Percentiles rank a stretch among this genome's conserved stretches.
These are phyloP conservation scores for Diplodia sapinea DNA, from an alignment of 2,329 filamentous ascomycete genomes.

Conservation along the genomic window DNA sequence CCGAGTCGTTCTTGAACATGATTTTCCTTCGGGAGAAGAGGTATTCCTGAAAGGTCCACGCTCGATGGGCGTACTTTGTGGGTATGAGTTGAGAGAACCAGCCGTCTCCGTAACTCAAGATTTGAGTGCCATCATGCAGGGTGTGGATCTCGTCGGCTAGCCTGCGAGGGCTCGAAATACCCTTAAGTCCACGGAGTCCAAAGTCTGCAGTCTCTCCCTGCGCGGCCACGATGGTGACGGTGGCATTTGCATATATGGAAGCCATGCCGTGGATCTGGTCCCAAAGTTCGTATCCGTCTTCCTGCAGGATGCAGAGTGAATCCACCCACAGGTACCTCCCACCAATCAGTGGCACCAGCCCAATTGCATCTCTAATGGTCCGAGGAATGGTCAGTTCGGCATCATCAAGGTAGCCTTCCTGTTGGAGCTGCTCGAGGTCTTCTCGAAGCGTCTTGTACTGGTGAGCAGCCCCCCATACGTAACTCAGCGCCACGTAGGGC, in stretches of 20 bases:
- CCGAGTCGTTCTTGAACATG: conserved; percentile 29
- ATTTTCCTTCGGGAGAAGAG: conserved; percentile 31
- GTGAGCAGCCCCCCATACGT: conserved; percentile 34
- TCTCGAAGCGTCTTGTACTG: conserved; percentile 26
- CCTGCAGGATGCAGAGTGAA: conserved; percentile 34
- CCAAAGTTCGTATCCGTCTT: conserved; percentile 29
- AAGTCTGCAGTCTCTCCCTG: conserved; percentile 28
- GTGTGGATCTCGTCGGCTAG: conserved; percentile 28
- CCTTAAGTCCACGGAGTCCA: conserved; percentile 20
- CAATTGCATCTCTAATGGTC: conserved; percentile 33
- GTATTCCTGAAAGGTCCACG: conserved; percentile 33
- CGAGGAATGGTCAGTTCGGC: conserved; percentile 28
- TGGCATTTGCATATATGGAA: conserved; percentile 33
- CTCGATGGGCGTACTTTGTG: conserved; percentile 20
- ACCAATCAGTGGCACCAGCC: conserved; percentile 27
- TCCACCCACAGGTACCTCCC: conserved; percentile 35
- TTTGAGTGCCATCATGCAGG: not conserved
- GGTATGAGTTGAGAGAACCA: conserved; percentile 30
- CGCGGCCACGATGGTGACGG: conserved; percentile 34
- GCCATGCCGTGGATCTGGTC: conserved; percentile 33
- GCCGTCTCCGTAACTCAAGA: conserved; percentile 12
- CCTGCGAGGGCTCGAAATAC: conserved; percentile 13
- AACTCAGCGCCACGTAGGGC: conserved; percentile 35
- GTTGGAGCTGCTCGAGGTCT: conserved; percentile 9
- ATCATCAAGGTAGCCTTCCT: conserved; percentile 27